Conservation (phyloP, 768 basidiomycete species). For the Inosperma sp. region DNA sequence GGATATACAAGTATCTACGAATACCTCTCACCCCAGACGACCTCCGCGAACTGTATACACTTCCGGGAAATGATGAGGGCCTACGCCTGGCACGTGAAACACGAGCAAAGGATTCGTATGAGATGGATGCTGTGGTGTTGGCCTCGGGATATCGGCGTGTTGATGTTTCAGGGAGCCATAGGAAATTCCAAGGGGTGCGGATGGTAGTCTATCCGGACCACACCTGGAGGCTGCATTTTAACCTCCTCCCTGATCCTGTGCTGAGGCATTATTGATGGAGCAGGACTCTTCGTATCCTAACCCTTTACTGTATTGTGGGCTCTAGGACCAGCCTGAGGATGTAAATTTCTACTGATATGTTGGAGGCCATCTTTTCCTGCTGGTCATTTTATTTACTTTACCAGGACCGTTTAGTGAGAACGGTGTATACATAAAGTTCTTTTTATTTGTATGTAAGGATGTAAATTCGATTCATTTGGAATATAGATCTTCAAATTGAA, state of each 20-base stretch:
- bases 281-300: no score
- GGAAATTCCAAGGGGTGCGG: constrained; percentile 43
- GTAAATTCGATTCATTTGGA: no score
- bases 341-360: no score
- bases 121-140: constrained; percentile 37
- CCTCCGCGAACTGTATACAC: constrained; percentile 21
- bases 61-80: constrained; percentile 21
- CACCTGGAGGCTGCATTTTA: constrained; percentile 45
- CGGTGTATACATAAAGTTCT: no score
- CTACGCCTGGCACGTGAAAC: constrained; percentile 27
- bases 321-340: no score
- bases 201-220: constrained; percentile 33
- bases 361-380: no score
- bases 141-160: constrained; percentile 41
- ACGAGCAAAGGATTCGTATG: constrained; percentile 37
- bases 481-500: no score
- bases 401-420: no score
- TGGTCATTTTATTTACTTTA: no score
- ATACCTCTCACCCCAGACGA: constrained; percentile 36
- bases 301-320: no score
- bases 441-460: no score
- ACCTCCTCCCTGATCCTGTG: constrained; percentile 36
- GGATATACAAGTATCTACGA: constrained; percentile 47
- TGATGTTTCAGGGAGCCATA: constrained; percentile 46
- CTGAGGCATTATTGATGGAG: constrained; percentile 13